A percentile compares a stretch with the other conserved stretches of the same genome.
Conservation (phyloP, 192 early-diverging fungal genomes). For the Phlyctochytrium planicorne region DNA sequence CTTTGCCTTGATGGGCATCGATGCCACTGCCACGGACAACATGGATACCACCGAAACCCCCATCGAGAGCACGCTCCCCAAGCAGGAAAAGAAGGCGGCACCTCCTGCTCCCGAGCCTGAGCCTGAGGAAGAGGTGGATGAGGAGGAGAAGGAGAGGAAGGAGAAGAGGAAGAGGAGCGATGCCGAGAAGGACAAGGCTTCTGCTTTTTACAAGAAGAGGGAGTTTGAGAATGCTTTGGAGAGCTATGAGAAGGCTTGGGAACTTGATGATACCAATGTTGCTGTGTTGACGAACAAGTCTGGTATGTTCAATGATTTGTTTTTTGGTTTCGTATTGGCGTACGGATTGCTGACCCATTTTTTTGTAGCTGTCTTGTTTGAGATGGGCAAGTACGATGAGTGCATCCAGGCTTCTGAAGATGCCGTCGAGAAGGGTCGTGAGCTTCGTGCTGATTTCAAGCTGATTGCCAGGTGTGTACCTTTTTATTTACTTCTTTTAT, state of each 20-base stretch:
- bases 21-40: conserved; percentile 40
- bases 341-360: not conserved
- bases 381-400: conserved; percentile 89
- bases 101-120: conserved; percentile 28
- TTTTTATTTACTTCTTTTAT: not conserved
- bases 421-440: conserved; percentile 89
- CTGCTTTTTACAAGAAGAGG: conserved; percentile 88
- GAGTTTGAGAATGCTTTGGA: conserved; percentile 84
- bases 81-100: conserved; percentile 19
- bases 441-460: conserved; percentile 90
- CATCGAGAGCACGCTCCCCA: conserved; percentile 25
- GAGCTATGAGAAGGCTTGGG: conserved; percentile 89
- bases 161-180: conserved; percentile 60
- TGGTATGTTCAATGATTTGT: conserved; percentile 42
- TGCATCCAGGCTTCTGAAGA: conserved; percentile 90
- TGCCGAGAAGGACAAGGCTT: conserved; percentile 84
- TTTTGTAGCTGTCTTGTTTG: conserved; percentile 81
- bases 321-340: not conserved
- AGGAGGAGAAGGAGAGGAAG: conserved; percentile 68
- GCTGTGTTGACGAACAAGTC: conserved; percentile 96
- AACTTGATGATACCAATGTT: conserved; percentile 85
- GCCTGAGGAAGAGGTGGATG: conserved; percentile 38
- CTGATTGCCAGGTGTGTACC: conserved; percentile 72
- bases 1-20: conserved; percentile 74
- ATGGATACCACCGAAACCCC: conserved; percentile 27